phyloP scores from a whole-genome alignment of 257 asterid genomes.

The Penstemon newberryi region DNA sequence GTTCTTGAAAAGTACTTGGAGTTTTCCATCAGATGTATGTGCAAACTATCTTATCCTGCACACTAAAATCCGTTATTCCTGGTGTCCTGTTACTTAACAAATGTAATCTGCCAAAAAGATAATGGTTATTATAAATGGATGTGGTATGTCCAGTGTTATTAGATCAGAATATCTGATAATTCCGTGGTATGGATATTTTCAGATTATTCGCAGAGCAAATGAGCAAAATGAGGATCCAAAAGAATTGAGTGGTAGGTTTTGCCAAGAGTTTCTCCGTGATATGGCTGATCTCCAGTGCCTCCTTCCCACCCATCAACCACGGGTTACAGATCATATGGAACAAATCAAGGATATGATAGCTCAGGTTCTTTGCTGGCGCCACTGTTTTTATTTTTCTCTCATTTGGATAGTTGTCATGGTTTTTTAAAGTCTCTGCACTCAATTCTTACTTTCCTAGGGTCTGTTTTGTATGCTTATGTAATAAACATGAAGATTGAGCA shows the following conservation, averaged over 20 bases:
- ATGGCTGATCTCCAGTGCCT: slow-evolving; percentile 89
- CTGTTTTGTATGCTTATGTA: no score
- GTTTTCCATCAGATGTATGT: no score
- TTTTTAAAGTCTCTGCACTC: no score
- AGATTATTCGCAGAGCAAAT: slow-evolving; percentile 81
- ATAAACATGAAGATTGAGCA: background rate
- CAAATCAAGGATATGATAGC: slow-evolving; percentile 76
- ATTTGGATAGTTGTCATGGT: no score
- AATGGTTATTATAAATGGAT: background rate
- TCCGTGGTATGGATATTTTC: slow-evolving; percentile 20
- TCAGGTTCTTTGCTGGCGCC: slow-evolving; percentile 45
- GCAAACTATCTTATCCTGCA: no score
- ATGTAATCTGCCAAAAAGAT: no score
- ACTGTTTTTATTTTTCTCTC: background rate
- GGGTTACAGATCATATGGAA: slow-evolving; percentile 73
- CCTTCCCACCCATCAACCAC: slow-evolving; percentile 74
- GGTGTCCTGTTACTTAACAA: no score
- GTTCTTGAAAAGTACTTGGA: no score
- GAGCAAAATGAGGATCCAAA: slow-evolving; percentile 64
- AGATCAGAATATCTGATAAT: background rate
- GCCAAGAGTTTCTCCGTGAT: slow-evolving; percentile 74
- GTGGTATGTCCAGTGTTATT: background rate
- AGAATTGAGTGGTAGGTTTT: slow-evolving; percentile 66
- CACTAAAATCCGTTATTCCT: no score
- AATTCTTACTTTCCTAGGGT: no score